phyloP scores from a whole-genome alignment of 257 asterid genomes.

The Fraxinus anomala region DNA sequence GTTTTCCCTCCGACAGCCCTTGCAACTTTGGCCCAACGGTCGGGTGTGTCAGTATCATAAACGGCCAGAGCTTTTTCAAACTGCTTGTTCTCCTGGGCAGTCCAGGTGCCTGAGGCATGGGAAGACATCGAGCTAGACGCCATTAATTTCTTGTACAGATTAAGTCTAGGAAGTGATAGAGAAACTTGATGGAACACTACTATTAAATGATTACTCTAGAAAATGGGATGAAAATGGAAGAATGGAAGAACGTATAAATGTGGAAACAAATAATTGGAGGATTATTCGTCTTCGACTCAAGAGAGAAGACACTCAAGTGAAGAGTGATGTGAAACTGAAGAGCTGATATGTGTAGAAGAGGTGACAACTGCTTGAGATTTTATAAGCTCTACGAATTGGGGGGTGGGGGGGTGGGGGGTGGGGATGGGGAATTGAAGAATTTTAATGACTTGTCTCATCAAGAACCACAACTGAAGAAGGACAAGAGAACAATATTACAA shows the following conservation, averaged over 20 bases:
- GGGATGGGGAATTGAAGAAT: slow-evolving; percentile 31
- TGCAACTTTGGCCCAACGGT: slow-evolving; percentile 48
- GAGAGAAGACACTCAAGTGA: background rate
- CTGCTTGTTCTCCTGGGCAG: slow-evolving; percentile 40
- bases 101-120: slow-evolving; percentile 37
- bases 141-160: background rate
- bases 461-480: slow-evolving; percentile 59
- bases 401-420: background rate
- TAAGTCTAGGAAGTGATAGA: background rate
- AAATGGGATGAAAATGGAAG: background rate
- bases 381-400: slow-evolving; percentile 33
- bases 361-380: slow-evolving; percentile 27
- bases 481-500: slow-evolving; percentile 18
- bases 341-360: slow-evolving; percentile 23
- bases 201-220: background rate
- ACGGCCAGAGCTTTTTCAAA: slow-evolving; percentile 45
- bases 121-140: slow-evolving; percentile 29
- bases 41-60: slow-evolving; percentile 40
- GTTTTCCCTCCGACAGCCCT: slow-evolving; percentile 37
- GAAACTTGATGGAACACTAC: background rate
- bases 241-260: background rate
- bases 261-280: background rate
- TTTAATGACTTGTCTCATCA: slow-evolving; percentile 43
- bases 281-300: background rate
- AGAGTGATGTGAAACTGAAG: background rate